Percentiles rank a stretch among this genome's conserved stretches.
Conservation (phyloP, 2,329 filamentous ascomycete species). For the Colletotrichum sp. region DNA sequence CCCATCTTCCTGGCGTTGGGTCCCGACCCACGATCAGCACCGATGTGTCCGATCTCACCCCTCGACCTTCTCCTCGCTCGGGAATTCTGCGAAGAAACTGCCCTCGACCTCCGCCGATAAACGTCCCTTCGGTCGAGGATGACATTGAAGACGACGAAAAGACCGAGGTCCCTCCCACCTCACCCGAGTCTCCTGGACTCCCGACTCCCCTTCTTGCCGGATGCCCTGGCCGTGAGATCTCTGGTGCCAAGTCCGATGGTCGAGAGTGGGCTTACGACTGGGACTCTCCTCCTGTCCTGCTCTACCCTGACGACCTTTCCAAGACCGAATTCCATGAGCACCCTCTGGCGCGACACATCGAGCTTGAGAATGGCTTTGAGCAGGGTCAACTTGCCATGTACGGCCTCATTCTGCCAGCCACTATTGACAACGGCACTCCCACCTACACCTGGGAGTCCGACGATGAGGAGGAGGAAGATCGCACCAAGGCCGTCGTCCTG, state of each 20-base stretch:
- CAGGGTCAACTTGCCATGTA: conserved; percentile 3
- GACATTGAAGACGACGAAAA: background rate
- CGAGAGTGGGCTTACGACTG: conserved; percentile 36
- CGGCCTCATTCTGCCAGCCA: conserved; percentile 16
- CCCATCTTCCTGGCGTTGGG: background rate
- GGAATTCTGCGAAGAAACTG: background rate
- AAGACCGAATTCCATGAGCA: conserved; percentile 38
- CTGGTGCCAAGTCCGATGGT: conserved; percentile 39
- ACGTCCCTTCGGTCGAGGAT: background rate
- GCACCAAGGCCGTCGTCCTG: background rate
- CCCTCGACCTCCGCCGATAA: background rate
- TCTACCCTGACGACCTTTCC: conserved; percentile 38
- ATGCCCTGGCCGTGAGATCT: conserved; percentile 42
- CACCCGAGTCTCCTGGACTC: background rate
- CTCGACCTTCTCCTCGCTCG: background rate
- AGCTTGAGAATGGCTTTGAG: conserved; percentile 7
- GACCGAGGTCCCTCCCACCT: background rate
- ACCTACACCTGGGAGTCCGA: conserved; percentile 17
- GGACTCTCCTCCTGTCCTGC: conserved; percentile 31
- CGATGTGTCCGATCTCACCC: background rate
- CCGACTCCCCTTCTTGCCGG: conserved; percentile 46
- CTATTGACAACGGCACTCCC: conserved; percentile 9
- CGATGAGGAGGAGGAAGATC: conserved; percentile 1
- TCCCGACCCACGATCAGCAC: background rate
- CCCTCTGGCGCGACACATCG: conserved; percentile 32